Evolutionary conservation across 768 basidiomycete species (phyloP), one percentile per base, ranked within the genome.

Genomic region (Kwoniella heveanensis): DNA sequence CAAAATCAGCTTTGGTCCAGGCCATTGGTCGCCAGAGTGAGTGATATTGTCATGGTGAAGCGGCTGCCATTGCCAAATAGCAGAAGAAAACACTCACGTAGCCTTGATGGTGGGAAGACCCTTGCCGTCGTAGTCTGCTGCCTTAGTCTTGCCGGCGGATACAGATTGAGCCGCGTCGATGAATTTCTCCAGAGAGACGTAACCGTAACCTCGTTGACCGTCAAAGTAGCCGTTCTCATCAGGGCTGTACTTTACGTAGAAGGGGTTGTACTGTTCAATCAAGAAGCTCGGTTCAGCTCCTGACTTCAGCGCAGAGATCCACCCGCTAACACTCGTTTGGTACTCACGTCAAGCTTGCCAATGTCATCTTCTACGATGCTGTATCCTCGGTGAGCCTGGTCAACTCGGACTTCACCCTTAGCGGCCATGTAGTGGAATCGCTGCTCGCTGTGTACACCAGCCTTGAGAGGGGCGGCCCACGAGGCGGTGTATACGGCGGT

Each of bases 401-500:
- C 91, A 65, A 95, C 88, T 60, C 84, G 86, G 78, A 95, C 90
- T 68, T 95, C 93, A 24, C 93, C 93, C 84, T 91, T 94, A 82
- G 91, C 89, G 53, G 85, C 92, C 89, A 94, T 91, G 81, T 93
- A 94, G 80, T 94, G 92, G 90, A 90, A 94, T 74, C 91, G 88
- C 74, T 96, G 92, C 44, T 88, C 89, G 8, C 89, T 88, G 79
- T 94, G 92, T 9, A 95, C 85, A n/a, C 92, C 92, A 22, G 90
- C 84, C 77, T 79, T 90, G 32, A 92, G 82, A 19, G 92, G 93
- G 0, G 93, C 92, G 0, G 92, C 93, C 92, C 92, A 96, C 24
- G 71, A 73, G 22, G 93, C 92, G 4, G 93, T 93, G 82, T 92
- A 96, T 0, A 95, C 90, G 1, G 86, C 92, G 1, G 90, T 92